Evolutionary conservation across 768 basidiomycete genomes (phyloP).

Genomic region (Pisolithus orientalis): DNA sequence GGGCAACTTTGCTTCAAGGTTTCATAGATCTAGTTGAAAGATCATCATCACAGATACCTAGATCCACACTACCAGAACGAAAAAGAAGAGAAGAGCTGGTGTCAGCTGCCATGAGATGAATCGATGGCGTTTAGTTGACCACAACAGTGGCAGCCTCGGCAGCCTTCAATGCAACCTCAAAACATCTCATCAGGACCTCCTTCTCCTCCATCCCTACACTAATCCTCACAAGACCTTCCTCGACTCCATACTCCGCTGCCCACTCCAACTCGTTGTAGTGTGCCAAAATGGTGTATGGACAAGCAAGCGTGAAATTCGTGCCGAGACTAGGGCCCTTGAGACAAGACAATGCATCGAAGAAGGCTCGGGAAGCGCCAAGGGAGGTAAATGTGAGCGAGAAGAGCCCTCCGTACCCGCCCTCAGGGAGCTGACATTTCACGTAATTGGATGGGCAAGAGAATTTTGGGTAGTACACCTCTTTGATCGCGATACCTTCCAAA

Average conservation of each 20-base stretch:
- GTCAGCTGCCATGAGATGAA: not conserved
- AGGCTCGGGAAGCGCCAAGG: slow-evolving; percentile 58
- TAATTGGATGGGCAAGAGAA: slow-evolving; percentile 71
- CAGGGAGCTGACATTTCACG: slow-evolving; percentile 53
- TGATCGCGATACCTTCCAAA: slow-evolving; percentile 43
- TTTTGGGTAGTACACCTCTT: slow-evolving; percentile 87
- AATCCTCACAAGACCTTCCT: slow-evolving; percentile 75
- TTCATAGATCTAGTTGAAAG: not conserved
- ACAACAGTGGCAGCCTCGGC: slow-evolving; percentile 45
- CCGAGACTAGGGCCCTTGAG: slow-evolving; percentile 90
- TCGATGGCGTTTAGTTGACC: not conserved
- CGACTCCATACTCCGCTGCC: slow-evolving; percentile 85
- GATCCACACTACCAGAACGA: not conserved
- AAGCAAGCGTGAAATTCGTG: slow-evolving; percentile 94
- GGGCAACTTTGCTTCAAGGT: no score
- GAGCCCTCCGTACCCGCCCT: slow-evolving; percentile 71
- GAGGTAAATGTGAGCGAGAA: slow-evolving; percentile 85
- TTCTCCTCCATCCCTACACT: slow-evolving; percentile 87
- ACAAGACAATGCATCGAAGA: slow-evolving; percentile 79
- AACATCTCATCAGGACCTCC: slow-evolving; percentile 47
- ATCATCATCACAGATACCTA: not conserved
- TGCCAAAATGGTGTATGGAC: slow-evolving; percentile 88
- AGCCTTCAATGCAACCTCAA: slow-evolving; percentile 61
- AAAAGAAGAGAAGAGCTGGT: not conserved
- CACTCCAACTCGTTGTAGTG: slow-evolving; percentile 88